A percentile compares a stretch with the other conserved stretches of the same genome.
Evolutionary conservation across 2,329 filamentous ascomycete genomes (phyloP).

Genomic region (Ascochyta viciae-villosae): DNA sequence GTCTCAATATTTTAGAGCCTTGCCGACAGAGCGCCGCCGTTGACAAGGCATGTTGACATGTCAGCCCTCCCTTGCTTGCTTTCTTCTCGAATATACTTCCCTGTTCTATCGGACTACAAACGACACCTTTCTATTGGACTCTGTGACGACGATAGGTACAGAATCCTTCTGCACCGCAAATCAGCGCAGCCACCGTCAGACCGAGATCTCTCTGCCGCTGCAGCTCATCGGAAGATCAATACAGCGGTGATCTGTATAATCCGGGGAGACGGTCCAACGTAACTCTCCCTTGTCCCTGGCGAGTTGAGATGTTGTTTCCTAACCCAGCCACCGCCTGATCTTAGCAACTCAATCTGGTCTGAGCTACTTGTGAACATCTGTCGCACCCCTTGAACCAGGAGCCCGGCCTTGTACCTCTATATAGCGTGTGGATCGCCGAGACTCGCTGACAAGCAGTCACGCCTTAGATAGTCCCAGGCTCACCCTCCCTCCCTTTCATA

Average conservation of each 20-base stretch:
- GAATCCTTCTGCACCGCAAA: slow-evolving; percentile 22
- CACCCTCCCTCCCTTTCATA: slow-evolving; percentile 25
- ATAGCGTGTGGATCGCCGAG: slow-evolving; percentile 41
- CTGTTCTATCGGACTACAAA: slow-evolving; percentile 20
- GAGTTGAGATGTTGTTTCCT: slow-evolving; percentile 6
- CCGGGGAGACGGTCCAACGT: slow-evolving; percentile 42
- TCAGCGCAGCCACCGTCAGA: slow-evolving; percentile 31
- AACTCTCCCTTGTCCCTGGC: slow-evolving; percentile 24
- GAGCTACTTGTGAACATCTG: slow-evolving; percentile 42
- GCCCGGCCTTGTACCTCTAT: slow-evolving; percentile 40
- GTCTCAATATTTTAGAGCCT: slow-evolving; percentile 38
- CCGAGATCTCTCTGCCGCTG: slow-evolving; percentile 34
- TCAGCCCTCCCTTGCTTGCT: slow-evolving; percentile 40
- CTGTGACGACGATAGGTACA: slow-evolving; percentile 31
- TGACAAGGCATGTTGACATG: slow-evolving; percentile 39
- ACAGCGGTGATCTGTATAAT: slow-evolving; percentile 35
- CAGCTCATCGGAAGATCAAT: slow-evolving; percentile 31
- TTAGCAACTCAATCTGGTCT: slow-evolving; percentile 23
- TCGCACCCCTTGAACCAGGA: slow-evolving; percentile 41
- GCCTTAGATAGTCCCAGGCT: slow-evolving; percentile 21
- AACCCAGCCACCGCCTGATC: slow-evolving; percentile 19
- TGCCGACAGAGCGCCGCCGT: slow-evolving; percentile 36
- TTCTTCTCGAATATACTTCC: slow-evolving; percentile 37
- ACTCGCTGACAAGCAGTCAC: slow-evolving; percentile 38
- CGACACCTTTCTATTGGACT: slow-evolving; percentile 13